Evolutionary conservation across 2,329 filamentous ascomycete species (phyloP).

Genomic region (Trichoderma aggressivum): DNA sequence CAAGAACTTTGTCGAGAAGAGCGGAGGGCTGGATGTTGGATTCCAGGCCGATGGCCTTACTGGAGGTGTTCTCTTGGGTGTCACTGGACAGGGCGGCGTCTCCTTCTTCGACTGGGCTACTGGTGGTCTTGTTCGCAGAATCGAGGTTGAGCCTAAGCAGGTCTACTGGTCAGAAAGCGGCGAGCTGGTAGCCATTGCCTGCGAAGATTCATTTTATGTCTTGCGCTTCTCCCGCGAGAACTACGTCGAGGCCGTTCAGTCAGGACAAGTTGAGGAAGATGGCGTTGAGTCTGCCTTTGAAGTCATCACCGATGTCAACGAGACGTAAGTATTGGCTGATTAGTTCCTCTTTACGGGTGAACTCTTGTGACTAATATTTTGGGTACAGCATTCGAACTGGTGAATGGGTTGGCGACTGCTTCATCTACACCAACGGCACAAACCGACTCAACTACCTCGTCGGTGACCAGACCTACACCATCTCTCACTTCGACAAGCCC

Average conservation of each 20-base stretch:
- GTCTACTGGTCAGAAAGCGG: slow-evolving; percentile 98
- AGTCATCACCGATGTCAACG: slow-evolving; percentile 91
- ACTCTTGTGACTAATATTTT: background rate
- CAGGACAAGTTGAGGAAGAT: slow-evolving; percentile 79
- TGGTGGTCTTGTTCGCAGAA: slow-evolving; percentile 82
- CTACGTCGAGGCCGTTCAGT: slow-evolving; percentile 78
- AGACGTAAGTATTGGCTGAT: slow-evolving; percentile 55
- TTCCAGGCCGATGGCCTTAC: slow-evolving; percentile 92
- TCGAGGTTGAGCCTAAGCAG: slow-evolving; percentile 70
- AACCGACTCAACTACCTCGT: slow-evolving; percentile 98
- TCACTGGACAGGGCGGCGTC: slow-evolving; percentile 90
- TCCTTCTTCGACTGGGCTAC: slow-evolving; percentile 96
- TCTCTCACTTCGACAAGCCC: slow-evolving; percentile 92
- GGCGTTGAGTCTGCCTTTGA: slow-evolving; percentile 96
- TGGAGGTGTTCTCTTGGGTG: slow-evolving; percentile 85
- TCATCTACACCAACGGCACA: slow-evolving; percentile 96
- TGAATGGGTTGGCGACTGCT: slow-evolving; percentile 97
- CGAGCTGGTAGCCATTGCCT: slow-evolving; percentile 87
- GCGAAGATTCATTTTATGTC: slow-evolving; percentile 94
- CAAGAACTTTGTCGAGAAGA: slow-evolving; percentile 94
- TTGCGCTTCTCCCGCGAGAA: slow-evolving; percentile 86
- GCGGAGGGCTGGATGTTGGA: slow-evolving; percentile 83
- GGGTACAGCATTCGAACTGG: slow-evolving; percentile 74
- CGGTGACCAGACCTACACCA: slow-evolving; percentile 95
- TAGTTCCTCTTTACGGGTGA: background rate